Base-by-base conservation (phyloP, 1,284 basidiomycete species). In the Pseudozyma pruni region DNA sequence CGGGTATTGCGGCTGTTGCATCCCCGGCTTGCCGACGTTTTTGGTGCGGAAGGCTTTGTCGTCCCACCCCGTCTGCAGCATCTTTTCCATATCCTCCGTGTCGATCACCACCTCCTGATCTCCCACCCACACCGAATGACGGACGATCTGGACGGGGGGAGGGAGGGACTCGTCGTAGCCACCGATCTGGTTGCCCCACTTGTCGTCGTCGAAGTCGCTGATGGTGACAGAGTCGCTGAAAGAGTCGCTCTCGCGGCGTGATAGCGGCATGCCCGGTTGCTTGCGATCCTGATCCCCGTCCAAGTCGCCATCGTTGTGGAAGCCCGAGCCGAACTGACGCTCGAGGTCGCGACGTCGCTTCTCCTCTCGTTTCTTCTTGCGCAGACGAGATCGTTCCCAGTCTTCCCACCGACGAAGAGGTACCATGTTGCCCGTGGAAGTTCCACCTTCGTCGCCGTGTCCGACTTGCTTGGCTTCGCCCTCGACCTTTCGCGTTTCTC, bases 321-420 rank as follows among this genome's bases (percentile, higher is more conserved):
- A 92, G 38, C 89, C 89, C 90, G 75, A 86, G 86, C 74, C 90
- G 85, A 78, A 82, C 40, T 78, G 78, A 29, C 62, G 49, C 55
- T 81, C 78, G 33, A 82, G 34, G 14, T 81, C 80, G 29, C 64
- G 42, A 22, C 80, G 66, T 45, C 94, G 87, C 75, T 90, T 88
- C 79, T 96, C 94, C 79, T 97, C 94, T 4, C 96, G 89, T 72
- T 88, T 89, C 39, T 94, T 76, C 84, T 98, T 98, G 61, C 94
- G 90, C 49, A 98, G 85, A 32, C 95, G 88, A n/a, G 92, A 95
- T 35, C 94, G 89, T 83, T 99, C 96, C 96, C 96, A 99, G 79
- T 98, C 96, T 84, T 98, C 94, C 96, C 96, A 99, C 55, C 94
- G 87, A 34, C 96, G 89, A 78, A 98, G 85, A 0, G 96, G 94